These are phyloP conservation scores for Rhamnella rubrinervis DNA, from an alignment of 331 rosid species.

Conservation along the genomic window DNA sequence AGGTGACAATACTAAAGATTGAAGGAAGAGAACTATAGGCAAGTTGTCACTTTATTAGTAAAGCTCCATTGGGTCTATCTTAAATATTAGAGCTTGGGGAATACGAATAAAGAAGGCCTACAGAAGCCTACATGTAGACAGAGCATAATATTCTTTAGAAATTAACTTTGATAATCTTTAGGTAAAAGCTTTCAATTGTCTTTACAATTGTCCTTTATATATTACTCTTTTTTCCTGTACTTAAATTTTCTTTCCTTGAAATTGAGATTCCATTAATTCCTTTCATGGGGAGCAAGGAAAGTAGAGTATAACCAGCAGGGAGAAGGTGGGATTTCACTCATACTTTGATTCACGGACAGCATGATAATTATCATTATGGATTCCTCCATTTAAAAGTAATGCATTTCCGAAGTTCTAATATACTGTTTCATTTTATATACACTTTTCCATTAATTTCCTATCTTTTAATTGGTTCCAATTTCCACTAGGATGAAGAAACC, in stretches of 20 bases:
- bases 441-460: no score
- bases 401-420: no score
- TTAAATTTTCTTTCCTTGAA: not conserved
- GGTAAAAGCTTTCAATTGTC: slow-evolving; percentile 46
- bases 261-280: slow-evolving; percentile 35
- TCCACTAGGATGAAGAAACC: no score
- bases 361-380: no score
- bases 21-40: slow-evolving; percentile 17
- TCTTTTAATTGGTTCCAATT: no score
- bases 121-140: slow-evolving; percentile 13
- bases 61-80: not conserved
- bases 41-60: slow-evolving; percentile 18
- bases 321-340: slow-evolving; percentile 5
- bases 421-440: no score
- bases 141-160: slow-evolving; percentile 13
- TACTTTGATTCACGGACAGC: slow-evolving; percentile 31
- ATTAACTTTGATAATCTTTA: slow-evolving; percentile 16
- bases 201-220: slow-evolving; percentile 27
- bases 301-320: slow-evolving; percentile 33
- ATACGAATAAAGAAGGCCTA: slow-evolving; percentile 48
- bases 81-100: slow-evolving; percentile 19
- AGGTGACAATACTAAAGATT: not conserved
- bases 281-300: slow-evolving; percentile 61
- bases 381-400: no score
- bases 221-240: slow-evolving; percentile 30